Conservation (phyloP, 139 green algal species). For the Medakamo hakoo region DNA sequence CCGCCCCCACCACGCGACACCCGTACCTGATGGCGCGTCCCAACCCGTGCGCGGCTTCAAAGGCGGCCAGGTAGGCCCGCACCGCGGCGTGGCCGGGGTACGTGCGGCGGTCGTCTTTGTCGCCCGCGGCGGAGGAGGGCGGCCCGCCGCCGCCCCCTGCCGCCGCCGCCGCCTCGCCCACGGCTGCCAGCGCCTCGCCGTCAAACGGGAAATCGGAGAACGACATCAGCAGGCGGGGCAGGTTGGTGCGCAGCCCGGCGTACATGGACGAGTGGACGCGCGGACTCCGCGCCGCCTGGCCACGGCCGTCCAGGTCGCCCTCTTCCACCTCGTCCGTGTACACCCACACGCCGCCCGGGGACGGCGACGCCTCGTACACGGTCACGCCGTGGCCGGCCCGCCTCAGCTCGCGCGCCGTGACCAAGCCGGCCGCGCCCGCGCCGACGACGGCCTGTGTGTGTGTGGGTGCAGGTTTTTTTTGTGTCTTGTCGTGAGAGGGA, state of each 20-base stretch:
- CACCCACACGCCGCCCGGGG: conserved; percentile 37
- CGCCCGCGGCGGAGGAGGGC: background rate
- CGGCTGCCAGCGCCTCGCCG: conserved; percentile 6
- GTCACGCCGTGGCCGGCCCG: conserved; percentile 38
- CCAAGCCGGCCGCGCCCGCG: conserved; percentile 52
- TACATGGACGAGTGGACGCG: conserved; percentile 47
- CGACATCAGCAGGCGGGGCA: conserved; percentile 58
- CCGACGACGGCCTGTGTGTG: conserved; percentile 40
- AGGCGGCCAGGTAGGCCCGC: conserved; percentile 31
- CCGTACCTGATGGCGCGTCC: conserved; percentile 12
- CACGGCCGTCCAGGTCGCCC: conserved; percentile 13
- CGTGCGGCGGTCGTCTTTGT: background rate
- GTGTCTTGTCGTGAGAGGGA: too few species aligned
- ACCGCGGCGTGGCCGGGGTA: conserved; percentile 15
- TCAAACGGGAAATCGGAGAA: conserved; percentile 51
- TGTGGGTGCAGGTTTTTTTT: too few species aligned
- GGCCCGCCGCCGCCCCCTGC: conserved; percentile 17
- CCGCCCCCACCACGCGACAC: conserved; percentile 12
- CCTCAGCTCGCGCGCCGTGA: conserved; percentile 38
- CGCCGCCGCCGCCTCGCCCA: conserved; percentile 22
- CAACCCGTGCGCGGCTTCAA: conserved; percentile 25
- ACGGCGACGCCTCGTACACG: conserved; percentile 35
- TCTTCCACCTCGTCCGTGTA: conserved; percentile 29
- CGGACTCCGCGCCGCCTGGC: conserved; percentile 4
- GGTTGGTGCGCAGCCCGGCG: conserved; percentile 44